Evolutionary conservation across 768 basidiomycete species (phyloP), one percentile per base, ranked within the genome.

Genomic region (Suillus americanus): DNA sequence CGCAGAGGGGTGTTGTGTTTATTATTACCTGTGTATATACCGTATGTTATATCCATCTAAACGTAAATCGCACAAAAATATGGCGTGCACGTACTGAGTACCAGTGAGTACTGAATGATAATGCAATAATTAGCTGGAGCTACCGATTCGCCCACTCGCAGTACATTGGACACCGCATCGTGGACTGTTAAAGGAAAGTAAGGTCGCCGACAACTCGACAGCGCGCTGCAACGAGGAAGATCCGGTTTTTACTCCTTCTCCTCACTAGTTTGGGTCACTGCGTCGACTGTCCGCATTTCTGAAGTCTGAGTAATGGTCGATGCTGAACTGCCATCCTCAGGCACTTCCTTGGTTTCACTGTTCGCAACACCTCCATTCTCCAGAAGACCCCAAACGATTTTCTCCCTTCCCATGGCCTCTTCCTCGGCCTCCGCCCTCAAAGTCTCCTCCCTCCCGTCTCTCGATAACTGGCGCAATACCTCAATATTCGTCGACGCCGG

Each of bases 401-500:
- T 85, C 35, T 79, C 80, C 69, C 75, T 79, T 0, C 83, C 85
- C 53, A 72, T 76, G 37, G 82, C 77, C 65, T 74, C 68, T 18
- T 59, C 57, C 62, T 67, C 63, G 28, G 70, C 78, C 41, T 72
- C 72, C 61, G 79, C 64, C n/a, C 73, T 68, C 59, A 79, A 70
- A 3, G 80, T 79, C 53, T 84, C 77, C 54, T 73, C 66, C 30
- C 79, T 76, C 0, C 87, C 88, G 20, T 76, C 71, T 37, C 79
- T 72, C 8, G 89, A 82, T 33, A 89, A 67, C 62, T 69, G 69
- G 12, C 89, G 80, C 45, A 88, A 77, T 28, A 61, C 59, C 65
- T 75, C 68, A 57, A 89, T 79, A 9, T 45, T 64, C 14, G 51
- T 57, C 35, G 74, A 74, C 0, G 83, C 74, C 10, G 68, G 61